These are phyloP conservation scores for Aspergillus puulaauensis DNA, from an alignment of 2,329 filamentous ascomycete species.

Conservation along the genomic window DNA sequence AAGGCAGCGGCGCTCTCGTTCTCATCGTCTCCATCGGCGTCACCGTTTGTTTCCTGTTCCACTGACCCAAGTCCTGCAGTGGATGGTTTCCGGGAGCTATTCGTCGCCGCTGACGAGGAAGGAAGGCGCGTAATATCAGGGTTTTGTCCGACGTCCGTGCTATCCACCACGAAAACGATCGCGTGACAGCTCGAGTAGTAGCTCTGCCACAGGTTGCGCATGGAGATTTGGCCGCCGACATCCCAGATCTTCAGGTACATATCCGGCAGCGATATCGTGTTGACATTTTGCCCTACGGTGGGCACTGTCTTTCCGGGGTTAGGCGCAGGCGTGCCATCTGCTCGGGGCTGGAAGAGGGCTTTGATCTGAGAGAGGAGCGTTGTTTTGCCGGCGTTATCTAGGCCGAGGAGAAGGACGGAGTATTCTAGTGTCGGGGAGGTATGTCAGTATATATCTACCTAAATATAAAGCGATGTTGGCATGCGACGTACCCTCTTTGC, in stretches of 20 bases:
- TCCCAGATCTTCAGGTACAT: slow-evolving; percentile 99
- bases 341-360: slow-evolving; percentile 64
- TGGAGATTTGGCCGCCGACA: slow-evolving; percentile 85
- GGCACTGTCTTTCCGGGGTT: slow-evolving; percentile 83
- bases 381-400: slow-evolving; percentile 98
- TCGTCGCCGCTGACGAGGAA: not conserved
- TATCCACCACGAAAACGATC: slow-evolving; percentile 97
- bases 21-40: not conserved
- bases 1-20: slow-evolving; percentile 16
- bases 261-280: slow-evolving; percentile 83
- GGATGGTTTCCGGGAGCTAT: slow-evolving; percentile 20
- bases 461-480: not conserved
- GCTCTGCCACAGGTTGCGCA: slow-evolving; percentile 90
- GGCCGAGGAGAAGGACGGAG: slow-evolving; percentile 91
- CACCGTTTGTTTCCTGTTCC: not conserved
- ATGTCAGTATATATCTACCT: not conserved
- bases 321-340: slow-evolving; percentile 45
- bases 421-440: slow-evolving; percentile 64
- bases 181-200: slow-evolving; percentile 95
- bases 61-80: not conserved
- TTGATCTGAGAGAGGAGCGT: slow-evolving; percentile 98
- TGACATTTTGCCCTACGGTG: slow-evolving; percentile 95
- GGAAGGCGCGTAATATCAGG: slow-evolving; percentile 62
- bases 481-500: slow-evolving; percentile 75
- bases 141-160: slow-evolving; percentile 81